These are phyloP conservation scores for Isatis lusitanica DNA, from an alignment of 441 rosid species.

Conservation along the genomic window DNA sequence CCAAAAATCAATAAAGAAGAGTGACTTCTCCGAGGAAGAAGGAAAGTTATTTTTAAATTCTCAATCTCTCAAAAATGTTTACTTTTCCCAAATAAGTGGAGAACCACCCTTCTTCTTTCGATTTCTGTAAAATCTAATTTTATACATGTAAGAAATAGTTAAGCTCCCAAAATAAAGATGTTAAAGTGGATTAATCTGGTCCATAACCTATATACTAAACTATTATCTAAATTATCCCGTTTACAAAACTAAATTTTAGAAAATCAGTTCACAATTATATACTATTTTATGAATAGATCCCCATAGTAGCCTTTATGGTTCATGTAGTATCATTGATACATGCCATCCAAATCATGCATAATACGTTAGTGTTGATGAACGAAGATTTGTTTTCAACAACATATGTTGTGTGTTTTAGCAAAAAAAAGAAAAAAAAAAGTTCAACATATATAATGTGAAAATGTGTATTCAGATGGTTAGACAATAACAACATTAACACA, in stretches of 20 bases:
- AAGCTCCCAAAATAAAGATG: neutral
- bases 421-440: neutral
- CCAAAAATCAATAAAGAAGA: conserved; percentile 18
- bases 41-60: neutral
- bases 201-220: neutral
- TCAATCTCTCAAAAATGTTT: neutral
- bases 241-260: neutral
- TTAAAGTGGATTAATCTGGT: conserved; percentile 1
- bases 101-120: conserved; percentile 23
- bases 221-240: no score
- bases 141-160: neutral
- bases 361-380: neutral
- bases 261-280: neutral
- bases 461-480: no score
- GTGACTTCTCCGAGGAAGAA: conserved; percentile 21
- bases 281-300: neutral
- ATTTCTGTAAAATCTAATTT: conserved; percentile 25
- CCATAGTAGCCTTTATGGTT: no score
- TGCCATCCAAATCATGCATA: neutral
- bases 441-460: neutral
- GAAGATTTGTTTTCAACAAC: no score
- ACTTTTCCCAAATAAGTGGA: conserved; percentile 26
- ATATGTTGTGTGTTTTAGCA: neutral
- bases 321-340: neutral
- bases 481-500: no score